Conservation (phyloP, 2,329 filamentous ascomycete genomes). For the Trichoderma sp. region DNA sequence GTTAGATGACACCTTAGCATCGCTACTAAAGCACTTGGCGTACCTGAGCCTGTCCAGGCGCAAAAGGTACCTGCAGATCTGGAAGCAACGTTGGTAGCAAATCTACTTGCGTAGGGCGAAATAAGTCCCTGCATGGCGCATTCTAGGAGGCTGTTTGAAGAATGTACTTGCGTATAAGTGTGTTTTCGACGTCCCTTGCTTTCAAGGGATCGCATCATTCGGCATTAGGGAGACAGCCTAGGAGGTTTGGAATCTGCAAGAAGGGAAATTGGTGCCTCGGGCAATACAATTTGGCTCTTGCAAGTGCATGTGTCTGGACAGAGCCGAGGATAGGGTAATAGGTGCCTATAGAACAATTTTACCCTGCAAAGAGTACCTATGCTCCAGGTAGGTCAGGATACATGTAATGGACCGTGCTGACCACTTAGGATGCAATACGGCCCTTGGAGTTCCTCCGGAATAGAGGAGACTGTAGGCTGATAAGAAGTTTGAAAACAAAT, state of each 20-base stretch:
- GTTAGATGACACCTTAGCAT: background rate
- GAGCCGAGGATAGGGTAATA: background rate
- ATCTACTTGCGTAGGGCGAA: background rate
- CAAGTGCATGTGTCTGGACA: background rate
- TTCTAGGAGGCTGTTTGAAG: background rate
- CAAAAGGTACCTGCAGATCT: background rate
- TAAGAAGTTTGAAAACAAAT: background rate
- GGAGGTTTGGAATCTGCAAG: background rate
- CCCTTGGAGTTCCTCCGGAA: background rate
- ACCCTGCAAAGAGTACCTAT: background rate
- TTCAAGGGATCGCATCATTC: background rate
- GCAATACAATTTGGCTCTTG: background rate
- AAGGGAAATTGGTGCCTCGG: background rate
- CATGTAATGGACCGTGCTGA: background rate
- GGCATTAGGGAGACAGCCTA: background rate
- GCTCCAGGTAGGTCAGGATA: background rate
- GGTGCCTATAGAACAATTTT: background rate
- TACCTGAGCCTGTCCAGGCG: background rate
- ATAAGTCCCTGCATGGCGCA: background rate
- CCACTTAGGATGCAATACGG: background rate
- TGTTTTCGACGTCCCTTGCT: background rate
- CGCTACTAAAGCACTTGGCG: background rate
- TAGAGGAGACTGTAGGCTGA: background rate
- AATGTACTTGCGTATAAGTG: background rate
- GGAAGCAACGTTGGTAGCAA: background rate